Percentiles rank a stretch among this genome's conserved stretches.
Conservation (phyloP, 2,329 filamentous ascomycete species). For the Ceratocystis ficicola region DNA sequence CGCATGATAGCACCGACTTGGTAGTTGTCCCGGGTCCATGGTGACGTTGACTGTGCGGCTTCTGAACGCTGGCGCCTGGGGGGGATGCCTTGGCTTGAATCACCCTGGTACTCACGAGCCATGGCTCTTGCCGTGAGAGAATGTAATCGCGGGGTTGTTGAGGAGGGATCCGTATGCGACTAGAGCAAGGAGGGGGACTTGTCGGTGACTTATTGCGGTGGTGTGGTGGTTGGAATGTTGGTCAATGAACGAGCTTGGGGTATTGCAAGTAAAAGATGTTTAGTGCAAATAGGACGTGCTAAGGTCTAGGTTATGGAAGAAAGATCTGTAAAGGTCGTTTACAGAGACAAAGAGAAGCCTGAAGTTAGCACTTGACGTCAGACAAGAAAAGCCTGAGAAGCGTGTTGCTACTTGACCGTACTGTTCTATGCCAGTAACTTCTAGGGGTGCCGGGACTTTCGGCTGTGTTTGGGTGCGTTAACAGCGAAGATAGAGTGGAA, state of each 20-base stretch:
- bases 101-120: neutral
- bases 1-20: conserved; percentile 78
- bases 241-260: too few species aligned
- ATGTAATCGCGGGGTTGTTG: conserved; percentile 1
- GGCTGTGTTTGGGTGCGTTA: neutral
- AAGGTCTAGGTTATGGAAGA: neutral
- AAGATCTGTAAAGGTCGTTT: neutral
- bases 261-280: neutral
- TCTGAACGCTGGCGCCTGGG: conserved; percentile 19
- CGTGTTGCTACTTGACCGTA: neutral
- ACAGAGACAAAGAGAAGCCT: neutral
- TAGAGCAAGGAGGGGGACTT: too few species aligned
- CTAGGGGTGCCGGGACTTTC: neutral
- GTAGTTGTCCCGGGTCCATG: conserved; percentile 30
- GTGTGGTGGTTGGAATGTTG: neutral
- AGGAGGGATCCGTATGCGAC: neutral
- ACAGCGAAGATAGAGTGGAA: neutral
- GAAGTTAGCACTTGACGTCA: neutral
- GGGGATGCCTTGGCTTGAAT: conserved; percentile 4
- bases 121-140: neutral
- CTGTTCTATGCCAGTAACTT: neutral
- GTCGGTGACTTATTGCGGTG: neutral
- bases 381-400: neutral
- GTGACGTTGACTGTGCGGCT: conserved; percentile 10
- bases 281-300: neutral